These are phyloP conservation scores for Arachnopeziza araneosa DNA, from an alignment of 2,329 filamentous ascomycete genomes.

Conservation along the genomic window DNA sequence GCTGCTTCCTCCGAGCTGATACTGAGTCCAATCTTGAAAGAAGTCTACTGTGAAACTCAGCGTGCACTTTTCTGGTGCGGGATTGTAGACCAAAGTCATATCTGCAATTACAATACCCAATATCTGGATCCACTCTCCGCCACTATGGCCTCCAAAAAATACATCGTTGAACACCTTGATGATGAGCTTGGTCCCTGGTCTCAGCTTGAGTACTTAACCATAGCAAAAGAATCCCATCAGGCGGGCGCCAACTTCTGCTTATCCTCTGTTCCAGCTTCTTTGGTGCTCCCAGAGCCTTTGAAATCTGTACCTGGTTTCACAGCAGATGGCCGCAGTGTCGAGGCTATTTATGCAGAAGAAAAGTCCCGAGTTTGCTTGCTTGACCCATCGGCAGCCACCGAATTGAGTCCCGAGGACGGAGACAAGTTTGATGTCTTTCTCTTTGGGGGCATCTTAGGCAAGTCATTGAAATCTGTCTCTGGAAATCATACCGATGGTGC, in stretches of 20 bases:
- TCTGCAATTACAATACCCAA: too few species aligned
- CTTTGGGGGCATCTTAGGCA: slow-evolving; percentile 93
- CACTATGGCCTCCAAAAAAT: slow-evolving; percentile 57
- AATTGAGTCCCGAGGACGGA: slow-evolving; percentile 78
- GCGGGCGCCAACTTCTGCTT: slow-evolving; percentile 68
- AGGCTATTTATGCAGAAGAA: slow-evolving; percentile 67
- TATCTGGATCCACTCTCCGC: too few species aligned
- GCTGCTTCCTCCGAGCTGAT: too few species aligned
- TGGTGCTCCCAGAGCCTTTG: slow-evolving; percentile 58
- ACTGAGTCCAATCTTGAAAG: too few species aligned
- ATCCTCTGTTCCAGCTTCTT: slow-evolving; percentile 67
- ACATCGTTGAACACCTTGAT: slow-evolving; percentile 95
- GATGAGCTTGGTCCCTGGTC: slow-evolving; percentile 93
- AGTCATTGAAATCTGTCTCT: slow-evolving; percentile 17
- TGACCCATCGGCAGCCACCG: slow-evolving; percentile 76
- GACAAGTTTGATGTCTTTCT: slow-evolving; percentile 83
- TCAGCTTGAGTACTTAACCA: slow-evolving; percentile 82
- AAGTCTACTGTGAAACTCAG: too few species aligned
- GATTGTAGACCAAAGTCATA: too few species aligned
- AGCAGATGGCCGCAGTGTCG: slow-evolving; percentile 72
- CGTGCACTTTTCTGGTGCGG: too few species aligned
- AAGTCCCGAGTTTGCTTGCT: slow-evolving; percentile 81
- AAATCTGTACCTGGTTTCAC: slow-evolving; percentile 55
- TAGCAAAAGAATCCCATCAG: slow-evolving; percentile 72
- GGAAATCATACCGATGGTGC: background rate